A percentile compares a stretch with the other conserved stretches of the same genome.
phyloP scores from a whole-genome alignment of 129 eudicot species.

The Pulicaria dysenterica region DNA sequence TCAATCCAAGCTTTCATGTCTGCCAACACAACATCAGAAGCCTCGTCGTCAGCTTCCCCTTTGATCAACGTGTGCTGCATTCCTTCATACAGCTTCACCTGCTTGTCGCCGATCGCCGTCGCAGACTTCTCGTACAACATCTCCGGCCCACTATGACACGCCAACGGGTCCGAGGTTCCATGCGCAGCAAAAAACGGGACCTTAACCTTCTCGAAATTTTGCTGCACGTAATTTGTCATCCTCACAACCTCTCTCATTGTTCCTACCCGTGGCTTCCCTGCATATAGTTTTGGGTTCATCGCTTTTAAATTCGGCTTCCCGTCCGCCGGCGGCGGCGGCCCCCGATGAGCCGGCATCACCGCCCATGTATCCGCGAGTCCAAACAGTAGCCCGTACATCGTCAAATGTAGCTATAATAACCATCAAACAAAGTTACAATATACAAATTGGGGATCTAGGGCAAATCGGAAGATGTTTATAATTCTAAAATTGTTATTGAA shows the following conservation, averaged over 20 bases:
- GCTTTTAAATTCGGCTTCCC: slow-evolving; percentile 61
- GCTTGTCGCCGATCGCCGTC: slow-evolving; percentile 49
- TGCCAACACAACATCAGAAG: slow-evolving; percentile 56
- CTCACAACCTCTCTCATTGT: slow-evolving; percentile 79
- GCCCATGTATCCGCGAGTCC: slow-evolving; percentile 94
- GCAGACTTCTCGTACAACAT: slow-evolving; percentile 71
- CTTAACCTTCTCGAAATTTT: slow-evolving; percentile 65
- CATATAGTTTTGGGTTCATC: slow-evolving; percentile 66
- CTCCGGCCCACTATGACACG: slow-evolving; percentile 54
- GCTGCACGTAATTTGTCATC: slow-evolving; percentile 55
- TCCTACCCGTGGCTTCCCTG: slow-evolving; percentile 77
- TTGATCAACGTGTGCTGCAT: slow-evolving; percentile 72
- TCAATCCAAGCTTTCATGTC: slow-evolving; percentile 91
- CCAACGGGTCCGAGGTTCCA: slow-evolving; percentile 65
- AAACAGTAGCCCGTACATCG: slow-evolving; percentile 65
- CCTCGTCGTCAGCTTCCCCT: slow-evolving; percentile 83
- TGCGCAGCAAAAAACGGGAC: slow-evolving; percentile 66
- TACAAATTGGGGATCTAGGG: no score
- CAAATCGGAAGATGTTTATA: no score
- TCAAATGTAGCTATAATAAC: slow-evolving; percentile 47
- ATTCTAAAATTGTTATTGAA: background rate
- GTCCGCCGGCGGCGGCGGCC: slow-evolving; percentile 57
- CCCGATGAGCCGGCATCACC: slow-evolving; percentile 63
- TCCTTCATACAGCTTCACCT: slow-evolving; percentile 70
- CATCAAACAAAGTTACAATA: background rate